Evolutionary conservation across 1,284 basidiomycete species (phyloP).

Genomic region (Ustilago nuda): DNA sequence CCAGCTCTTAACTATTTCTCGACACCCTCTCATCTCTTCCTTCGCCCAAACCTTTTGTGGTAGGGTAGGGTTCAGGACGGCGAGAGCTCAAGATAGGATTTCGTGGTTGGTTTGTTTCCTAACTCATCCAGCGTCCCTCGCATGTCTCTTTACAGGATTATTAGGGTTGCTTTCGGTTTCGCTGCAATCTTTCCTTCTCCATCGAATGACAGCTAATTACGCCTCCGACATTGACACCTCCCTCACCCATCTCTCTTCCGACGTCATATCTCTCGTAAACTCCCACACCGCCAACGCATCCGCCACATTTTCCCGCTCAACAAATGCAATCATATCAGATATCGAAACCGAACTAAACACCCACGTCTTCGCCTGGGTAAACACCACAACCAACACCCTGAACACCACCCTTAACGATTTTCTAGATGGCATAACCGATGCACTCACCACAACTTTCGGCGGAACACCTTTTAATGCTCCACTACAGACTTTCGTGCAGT

Average conservation of each 20-base stretch:
- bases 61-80: constrained; percentile 30
- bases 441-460: constrained; percentile 78
- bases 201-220: constrained; percentile 48
- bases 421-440: constrained; percentile 70
- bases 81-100: constrained; percentile 65
- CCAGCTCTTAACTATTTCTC: constrained; percentile 49
- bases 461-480: constrained; percentile 47
- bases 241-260: constrained; percentile 76
- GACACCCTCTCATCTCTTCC: constrained; percentile 50
- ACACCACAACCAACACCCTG: constrained; percentile 86
- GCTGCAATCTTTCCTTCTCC: constrained; percentile 78
- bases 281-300: constrained; percentile 79
- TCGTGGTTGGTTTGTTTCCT: constrained; percentile 88
- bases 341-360: constrained; percentile 84
- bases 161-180: constrained; percentile 89
- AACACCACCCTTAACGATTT: constrained; percentile 75
- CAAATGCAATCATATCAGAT: constrained; percentile 79
- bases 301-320: constrained; percentile 77
- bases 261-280: constrained; percentile 82
- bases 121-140: constrained; percentile 87
- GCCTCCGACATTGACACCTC: constrained; percentile 64
- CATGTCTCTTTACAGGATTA: constrained; percentile 87
- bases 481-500: constrained; percentile 70
- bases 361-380: constrained; percentile 85
- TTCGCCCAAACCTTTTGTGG: constrained; percentile 28